Conservation (phyloP, 2,329 filamentous ascomycete genomes). For the Colletotrichum sp. region DNA sequence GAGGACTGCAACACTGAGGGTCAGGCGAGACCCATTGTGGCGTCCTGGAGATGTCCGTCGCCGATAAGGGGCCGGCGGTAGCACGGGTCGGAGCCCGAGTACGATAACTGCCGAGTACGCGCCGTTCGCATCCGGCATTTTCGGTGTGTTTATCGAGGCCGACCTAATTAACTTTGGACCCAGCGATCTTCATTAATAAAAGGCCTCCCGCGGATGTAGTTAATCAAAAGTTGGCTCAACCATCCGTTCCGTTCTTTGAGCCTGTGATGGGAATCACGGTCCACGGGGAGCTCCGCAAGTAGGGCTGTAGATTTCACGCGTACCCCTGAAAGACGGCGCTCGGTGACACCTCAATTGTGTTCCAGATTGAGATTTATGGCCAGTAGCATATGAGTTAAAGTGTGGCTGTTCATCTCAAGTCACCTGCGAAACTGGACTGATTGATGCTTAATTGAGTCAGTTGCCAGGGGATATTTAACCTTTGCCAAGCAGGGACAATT, state of each 20-base stretch:
- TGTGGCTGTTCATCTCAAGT: not conserved
- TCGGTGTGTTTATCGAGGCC: not conserved
- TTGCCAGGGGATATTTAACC: not conserved
- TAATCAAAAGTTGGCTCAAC: not conserved
- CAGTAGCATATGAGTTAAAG: not conserved
- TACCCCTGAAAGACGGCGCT: not conserved
- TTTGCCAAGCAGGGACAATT: not conserved
- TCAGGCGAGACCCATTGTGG: not conserved
- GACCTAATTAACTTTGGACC: not conserved
- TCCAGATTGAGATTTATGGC: not conserved
- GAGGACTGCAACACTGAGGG: not conserved
- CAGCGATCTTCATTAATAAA: not conserved
- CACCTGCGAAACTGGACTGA: not conserved
- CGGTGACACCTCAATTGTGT: not conserved
- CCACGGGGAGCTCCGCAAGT: not conserved
- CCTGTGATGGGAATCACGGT: not conserved
- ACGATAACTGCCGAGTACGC: not conserved
- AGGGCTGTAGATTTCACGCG: not conserved
- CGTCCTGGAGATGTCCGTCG: not conserved
- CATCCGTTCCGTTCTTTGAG: not conserved
- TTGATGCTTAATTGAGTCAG: not conserved
- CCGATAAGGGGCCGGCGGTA: not conserved
- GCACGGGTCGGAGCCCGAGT: not conserved
- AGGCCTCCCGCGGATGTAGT: not conserved
- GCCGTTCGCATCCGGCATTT: not conserved